Base-by-base conservation (phyloP, 495 filamentous ascomycete genomes). In the Lindgomyces ingoldianus region DNA sequence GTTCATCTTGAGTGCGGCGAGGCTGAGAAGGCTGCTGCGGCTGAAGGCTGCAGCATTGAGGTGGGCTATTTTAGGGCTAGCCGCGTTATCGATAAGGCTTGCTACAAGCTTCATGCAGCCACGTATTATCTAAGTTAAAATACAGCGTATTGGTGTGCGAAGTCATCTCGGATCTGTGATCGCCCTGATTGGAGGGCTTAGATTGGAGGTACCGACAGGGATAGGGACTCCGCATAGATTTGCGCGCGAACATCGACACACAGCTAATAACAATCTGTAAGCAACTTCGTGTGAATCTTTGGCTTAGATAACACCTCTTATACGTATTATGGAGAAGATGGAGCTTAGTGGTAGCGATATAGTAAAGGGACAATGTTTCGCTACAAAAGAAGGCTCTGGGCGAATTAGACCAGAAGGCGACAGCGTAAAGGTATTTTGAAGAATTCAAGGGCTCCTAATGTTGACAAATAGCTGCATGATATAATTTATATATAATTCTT, bases 11-110 rank as follows among this genome's bases (percentile, higher is more conserved):
- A 60, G 45, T 26, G 11, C 12, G 14, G 39, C 53, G 42, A 58
- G 60, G 60, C 60, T 64, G 30, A 57, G 51, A 57, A 64, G 36
- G 50, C 50, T 26, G 50, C 21, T 41, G 25, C 45, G 3, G 62
- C 62, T 49, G 54, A 55, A 55, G 16, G 25, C 25, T 55, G 29
- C 51, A 33, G n/a, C n/a, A n/a, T n/a, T n/a, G n/a, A n/a, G n/a
- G n/a, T n/a, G n/a, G n/a, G n/a, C n/a, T n/a, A n/a, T n/a, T n/a
- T n/a, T n/a, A n/a, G n/a, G n/a, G n/a, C n/a, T n/a, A n/a, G n/a
- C n/a, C n/a, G n/a, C n/a, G n/a, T n/a, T n/a, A n/a, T n/a, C n/a
- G n/a, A n/a, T n/a, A n/a, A n/a, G n/a, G n/a, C n/a, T n/a, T n/a
- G n/a, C n/a, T n/a, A n/a, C n/a, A n/a, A n/a, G n/a, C n/a, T n/a